A percentile compares a stretch with the other conserved stretches of the same genome.
Conservation (phyloP, 1,139 yeast genomes). For the Candida frijolesensis region DNA sequence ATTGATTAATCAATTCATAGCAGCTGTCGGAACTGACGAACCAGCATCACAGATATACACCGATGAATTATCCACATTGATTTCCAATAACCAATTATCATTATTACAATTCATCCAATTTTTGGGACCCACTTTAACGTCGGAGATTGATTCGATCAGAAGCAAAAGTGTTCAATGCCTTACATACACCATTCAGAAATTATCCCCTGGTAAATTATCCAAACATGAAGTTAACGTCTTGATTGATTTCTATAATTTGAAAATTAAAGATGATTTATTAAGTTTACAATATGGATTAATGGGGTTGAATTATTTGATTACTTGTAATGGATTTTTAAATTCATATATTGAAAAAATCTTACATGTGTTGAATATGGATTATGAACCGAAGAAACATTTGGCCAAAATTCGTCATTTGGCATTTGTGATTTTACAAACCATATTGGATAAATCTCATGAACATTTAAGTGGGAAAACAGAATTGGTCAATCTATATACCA, state of each 20-base stretch:
- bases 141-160: slow-evolving; percentile 61
- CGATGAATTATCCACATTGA: slow-evolving; percentile 24
- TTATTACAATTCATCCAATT: slow-evolving; percentile 39
- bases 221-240: slow-evolving; percentile 71
- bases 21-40: slow-evolving; percentile 28
- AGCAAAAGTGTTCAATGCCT: slow-evolving; percentile 60
- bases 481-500: slow-evolving; percentile 44
- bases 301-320: slow-evolving; percentile 56
- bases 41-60: slow-evolving; percentile 24
- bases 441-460: slow-evolving; percentile 28
- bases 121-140: slow-evolving; percentile 57
- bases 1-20: slow-evolving; percentile 40
- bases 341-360: slow-evolving; percentile 41
- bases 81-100: slow-evolving; percentile 25
- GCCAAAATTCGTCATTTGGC: slow-evolving; percentile 68
- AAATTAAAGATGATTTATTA: slow-evolving; percentile 61
- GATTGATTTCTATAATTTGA: slow-evolving; percentile 61
- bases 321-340: slow-evolving; percentile 47
- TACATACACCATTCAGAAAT: slow-evolving; percentile 45
- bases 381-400: slow-evolving; percentile 61
- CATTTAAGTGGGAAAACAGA: slow-evolving; percentile 16
- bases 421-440: slow-evolving; percentile 49
- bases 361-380: slow-evolving; percentile 40
- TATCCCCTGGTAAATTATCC: slow-evolving; percentile 43
- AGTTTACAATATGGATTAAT: slow-evolving; percentile 54